Conservation (phyloP, 148 eudicot species). For the Silene conica region DNA sequence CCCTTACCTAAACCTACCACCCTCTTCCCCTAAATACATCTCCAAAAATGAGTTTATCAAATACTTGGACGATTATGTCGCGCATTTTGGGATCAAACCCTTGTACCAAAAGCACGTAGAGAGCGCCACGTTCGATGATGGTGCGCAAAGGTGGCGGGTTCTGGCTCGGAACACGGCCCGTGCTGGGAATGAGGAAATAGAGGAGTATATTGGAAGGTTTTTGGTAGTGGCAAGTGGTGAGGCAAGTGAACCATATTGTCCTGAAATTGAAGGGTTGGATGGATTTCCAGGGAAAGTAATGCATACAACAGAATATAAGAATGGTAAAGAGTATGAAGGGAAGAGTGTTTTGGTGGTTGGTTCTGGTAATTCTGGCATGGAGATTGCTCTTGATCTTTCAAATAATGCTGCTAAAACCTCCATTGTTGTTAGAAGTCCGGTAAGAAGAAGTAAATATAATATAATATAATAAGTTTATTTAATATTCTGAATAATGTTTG, state of each 20-base stretch:
- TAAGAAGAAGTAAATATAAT: too few relatives aligned
- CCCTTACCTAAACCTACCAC: conserved; percentile 47
- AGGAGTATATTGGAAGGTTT: conserved; percentile 52
- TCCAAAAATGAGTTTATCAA: conserved; percentile 36
- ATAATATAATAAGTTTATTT: too few relatives aligned
- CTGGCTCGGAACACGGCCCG: conserved; percentile 11
- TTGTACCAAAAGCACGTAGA: conserved; percentile 39
- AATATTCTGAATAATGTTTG: too few relatives aligned
- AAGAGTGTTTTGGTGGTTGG: conserved; percentile 74
- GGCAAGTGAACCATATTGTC: conserved; percentile 46
- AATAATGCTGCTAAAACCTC: conserved; percentile 52
- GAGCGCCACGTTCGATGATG: conserved; percentile 39
- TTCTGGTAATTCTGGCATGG: conserved; percentile 86
- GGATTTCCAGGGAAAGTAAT: conserved; percentile 51
- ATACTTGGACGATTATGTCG: conserved; percentile 58
- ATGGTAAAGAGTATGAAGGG: conserved; percentile 42
- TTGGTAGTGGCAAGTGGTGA: conserved; percentile 83
- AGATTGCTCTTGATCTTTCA: conserved; percentile 67
- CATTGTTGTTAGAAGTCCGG: conserved; percentile 64
- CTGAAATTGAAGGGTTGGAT: conserved; percentile 51
- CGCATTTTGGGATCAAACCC: conserved; percentile 52
- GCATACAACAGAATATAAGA: conserved; percentile 59
- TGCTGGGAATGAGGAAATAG: conserved; percentile 18
- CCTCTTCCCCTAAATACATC: conserved; percentile 35
- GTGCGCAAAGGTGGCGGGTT: conserved; percentile 39